Evolutionary conservation across 495 filamentous ascomycete genomes (phyloP), one percentile per base, ranked within the genome.

Genomic region (Parathielavia appendiculata): DNA sequence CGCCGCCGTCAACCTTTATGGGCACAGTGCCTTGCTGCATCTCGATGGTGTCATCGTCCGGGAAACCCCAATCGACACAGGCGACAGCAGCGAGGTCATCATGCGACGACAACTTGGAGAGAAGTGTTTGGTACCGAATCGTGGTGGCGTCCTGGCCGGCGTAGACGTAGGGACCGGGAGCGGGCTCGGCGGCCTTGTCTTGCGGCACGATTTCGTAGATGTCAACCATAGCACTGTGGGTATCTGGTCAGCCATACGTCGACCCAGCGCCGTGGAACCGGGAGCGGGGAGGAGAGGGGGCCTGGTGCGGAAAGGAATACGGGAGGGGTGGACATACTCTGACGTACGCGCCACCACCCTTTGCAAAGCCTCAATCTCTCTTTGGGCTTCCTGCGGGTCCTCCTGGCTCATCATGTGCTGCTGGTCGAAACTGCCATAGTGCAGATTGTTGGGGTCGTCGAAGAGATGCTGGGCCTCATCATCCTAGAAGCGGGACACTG

Each of bases 181-280:
- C 50, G 63, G 69, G 17, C n/a, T 61, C 59, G 23, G 44, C 66
- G 62, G 38, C 43, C 47, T 64, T 63, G 58, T 75, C 75, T 53
- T 78, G 75, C 32, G 79, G 76, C 16, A 76, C 73, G 65, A 83
- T 81, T 47, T 81, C 80, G 71, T 82, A 83, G 52, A 83, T 80
- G 66, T 83, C 80, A 54, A 83, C 79, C 56, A 83, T 75, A 66
- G 79, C 79, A 56, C 80, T 83, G 61, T 56, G 60, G 26, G 26
- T 45, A 60, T 46, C 26, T 30, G 3, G 66, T 76, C 55, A 76
- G 71, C 58, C 64, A 53, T 61, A 41, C n/a, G 12, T 49, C 46
- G 26, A 58, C 47, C 63, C 58, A 32, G 32, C 7, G 23, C 56
- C 50, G 26, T 48, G 57, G 57, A 51, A 23, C 19, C 41, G 58